Conservation (phyloP, 768 basidiomycete species). For the Trametes coccinea region DNA sequence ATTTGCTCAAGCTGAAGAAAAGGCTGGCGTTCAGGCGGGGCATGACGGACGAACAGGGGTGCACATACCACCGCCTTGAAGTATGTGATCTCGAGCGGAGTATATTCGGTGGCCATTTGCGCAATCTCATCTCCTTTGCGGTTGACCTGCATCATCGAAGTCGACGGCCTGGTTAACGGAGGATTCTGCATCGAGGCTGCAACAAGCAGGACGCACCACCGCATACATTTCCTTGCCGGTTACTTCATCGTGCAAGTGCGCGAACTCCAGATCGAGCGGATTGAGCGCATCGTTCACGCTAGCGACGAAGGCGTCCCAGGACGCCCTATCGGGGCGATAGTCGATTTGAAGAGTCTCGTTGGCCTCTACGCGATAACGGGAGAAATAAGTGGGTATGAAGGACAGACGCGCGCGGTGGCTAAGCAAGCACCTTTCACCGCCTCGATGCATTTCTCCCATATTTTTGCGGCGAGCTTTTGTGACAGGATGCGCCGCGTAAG, state of each 20-base stretch:
- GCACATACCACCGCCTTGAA: constrained; percentile 77
- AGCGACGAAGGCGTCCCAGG: constrained; percentile 62
- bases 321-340: constrained; percentile 41
- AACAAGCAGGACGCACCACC: constrained; percentile 49
- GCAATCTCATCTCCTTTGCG: constrained; percentile 78
- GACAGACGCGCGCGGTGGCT: not conserved
- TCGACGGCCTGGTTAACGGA: not conserved
- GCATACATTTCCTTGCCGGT: constrained; percentile 66
- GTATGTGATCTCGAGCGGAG: constrained; percentile 74
- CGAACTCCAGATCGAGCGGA: constrained; percentile 72
- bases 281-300: constrained; percentile 65
- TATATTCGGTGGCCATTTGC: constrained; percentile 83
- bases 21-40: not conserved
- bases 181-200: not conserved
- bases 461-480: constrained; percentile 57
- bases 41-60: not conserved
- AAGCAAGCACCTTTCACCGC: constrained; percentile 60
- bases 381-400: not conserved
- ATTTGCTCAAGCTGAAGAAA: constrained; percentile 78
- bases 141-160: constrained; percentile 58
- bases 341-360: constrained; percentile 51
- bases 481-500: constrained; percentile 71
- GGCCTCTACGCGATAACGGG: constrained; percentile 44
- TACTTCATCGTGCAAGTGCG: constrained; percentile 59
- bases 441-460: constrained; percentile 69